Evolutionary conservation across 805 yeast species (phyloP), one percentile per base, ranked within the genome.

Genomic region (Teunomyces barrocoloradensis): DNA sequence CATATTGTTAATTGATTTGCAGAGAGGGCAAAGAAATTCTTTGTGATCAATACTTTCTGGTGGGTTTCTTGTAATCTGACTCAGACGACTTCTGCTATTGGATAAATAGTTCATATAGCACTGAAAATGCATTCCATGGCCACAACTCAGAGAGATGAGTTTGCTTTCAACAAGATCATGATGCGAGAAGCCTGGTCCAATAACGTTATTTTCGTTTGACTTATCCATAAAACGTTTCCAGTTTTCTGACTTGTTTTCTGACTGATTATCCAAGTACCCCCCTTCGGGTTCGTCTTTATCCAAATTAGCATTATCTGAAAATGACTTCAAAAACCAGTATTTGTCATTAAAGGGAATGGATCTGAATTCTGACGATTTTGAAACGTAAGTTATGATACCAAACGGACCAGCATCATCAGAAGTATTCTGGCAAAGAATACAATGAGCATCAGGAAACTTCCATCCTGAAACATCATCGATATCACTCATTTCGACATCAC

Each of bases 41-140:
- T 82, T 80, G 48, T 80, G 80, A 25, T 82, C 82, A 10, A 75
- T 66, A 52, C 87, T 82, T 53, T 86, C 96, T 0, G 96, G 96
- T 4, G 84, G 73, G 43, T 91, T 88, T 59, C 96, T 75, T 0
- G 96, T 87, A 29, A 90, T 80, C 59, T 89, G 96, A 13, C 77
- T 80, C 55, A 79, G 81, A 12, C 84, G 75, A 5, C 74, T 65
- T 44, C 79, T 70, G 37, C 77, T 73, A n/a, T 84, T 77, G 28
- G 73, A 71, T 58, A 85, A 64, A 58, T 82, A 87, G 48, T 82
- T 81, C 45, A 80, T 65, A 57, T 84, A 85, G 61, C 99, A 92
- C 13, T 79, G 74, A 51, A 79, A 81, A 64, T 92, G 99, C 84
- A 92, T 85, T 1, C 96, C 95, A 66, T 92, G 99, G 1, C 97